A percentile compares a stretch with the other conserved stretches of the same genome.
phyloP scores from a whole-genome alignment of 305 asterid species.

The Vinca major region DNA sequence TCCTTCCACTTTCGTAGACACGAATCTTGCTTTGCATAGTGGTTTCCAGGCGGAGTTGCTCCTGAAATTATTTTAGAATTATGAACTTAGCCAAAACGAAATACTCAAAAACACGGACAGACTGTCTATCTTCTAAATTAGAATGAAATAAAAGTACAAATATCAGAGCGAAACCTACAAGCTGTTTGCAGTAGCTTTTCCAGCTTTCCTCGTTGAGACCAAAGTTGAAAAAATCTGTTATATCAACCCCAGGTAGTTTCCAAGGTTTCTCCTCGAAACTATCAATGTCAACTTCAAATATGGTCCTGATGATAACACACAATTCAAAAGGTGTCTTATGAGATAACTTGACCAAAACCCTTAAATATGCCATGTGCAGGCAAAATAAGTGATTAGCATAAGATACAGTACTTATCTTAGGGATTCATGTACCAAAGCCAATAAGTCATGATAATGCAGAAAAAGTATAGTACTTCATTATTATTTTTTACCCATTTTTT shows the following conservation, averaged over 20 bases:
- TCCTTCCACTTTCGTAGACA: conserved; percentile 90
- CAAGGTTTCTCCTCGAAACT: conserved; percentile 93
- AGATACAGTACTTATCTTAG: neutral
- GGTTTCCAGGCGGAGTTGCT: conserved; percentile 81
- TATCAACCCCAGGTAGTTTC: conserved; percentile 67
- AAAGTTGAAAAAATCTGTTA: conserved; percentile 86
- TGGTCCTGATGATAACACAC: conserved; percentile 48
- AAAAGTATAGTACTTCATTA: neutral
- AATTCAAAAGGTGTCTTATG: conserved; percentile 11
- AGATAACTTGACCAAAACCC: conserved; percentile 3
- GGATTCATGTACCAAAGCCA: neutral
- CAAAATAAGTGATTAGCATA: neutral
- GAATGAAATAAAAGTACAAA: neutral
- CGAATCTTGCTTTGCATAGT: conserved; percentile 94
- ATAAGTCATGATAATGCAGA: neutral
- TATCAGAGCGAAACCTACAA: conserved; percentile 37
- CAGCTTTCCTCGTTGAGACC: conserved; percentile 84
- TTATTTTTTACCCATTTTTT: too few relatives aligned
- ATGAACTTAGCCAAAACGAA: conserved; percentile 5
- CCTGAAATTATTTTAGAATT: conserved; percentile 39
- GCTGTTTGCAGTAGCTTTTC: conserved; percentile 89
- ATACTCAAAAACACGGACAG: neutral
- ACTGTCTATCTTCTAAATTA: neutral
- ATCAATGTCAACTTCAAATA: conserved; percentile 94
- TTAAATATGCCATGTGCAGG: neutral